These are phyloP conservation scores for Epichloe brachyelytri DNA, from an alignment of 2,329 filamentous ascomycete genomes.

Conservation along the genomic window DNA sequence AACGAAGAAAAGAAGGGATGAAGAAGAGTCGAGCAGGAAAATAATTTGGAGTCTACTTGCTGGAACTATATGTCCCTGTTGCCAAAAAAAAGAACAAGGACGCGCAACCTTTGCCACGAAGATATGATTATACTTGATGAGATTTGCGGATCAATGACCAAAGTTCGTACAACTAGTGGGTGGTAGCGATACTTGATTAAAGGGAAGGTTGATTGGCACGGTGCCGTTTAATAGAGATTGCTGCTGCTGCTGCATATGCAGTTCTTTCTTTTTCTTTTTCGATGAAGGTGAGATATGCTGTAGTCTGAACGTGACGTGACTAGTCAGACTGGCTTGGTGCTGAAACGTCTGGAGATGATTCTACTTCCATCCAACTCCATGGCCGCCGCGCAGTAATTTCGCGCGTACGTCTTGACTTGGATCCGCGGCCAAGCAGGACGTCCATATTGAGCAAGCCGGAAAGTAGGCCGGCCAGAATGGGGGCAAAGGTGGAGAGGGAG, in stretches of 20 bases:
- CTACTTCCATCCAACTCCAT: no score
- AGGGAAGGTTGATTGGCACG: not conserved
- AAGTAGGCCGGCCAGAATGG: no score
- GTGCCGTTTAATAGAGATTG: not conserved
- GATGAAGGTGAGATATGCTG: no score
- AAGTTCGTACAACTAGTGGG: not conserved
- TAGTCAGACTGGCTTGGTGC: not conserved
- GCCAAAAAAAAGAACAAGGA: not conserved
- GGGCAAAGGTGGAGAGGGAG: no score
- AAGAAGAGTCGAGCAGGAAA: not conserved
- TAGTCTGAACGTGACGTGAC: no score
- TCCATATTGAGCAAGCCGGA: no score
- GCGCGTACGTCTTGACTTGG: no score
- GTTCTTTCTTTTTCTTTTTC: no score
- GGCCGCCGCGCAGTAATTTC: no score
- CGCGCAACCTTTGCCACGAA: not conserved
- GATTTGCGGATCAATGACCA: slow-evolving; percentile 4
- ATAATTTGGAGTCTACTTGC: not conserved
- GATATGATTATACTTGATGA: slow-evolving; percentile 5
- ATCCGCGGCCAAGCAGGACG: no score
- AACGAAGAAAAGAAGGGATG: not conserved
- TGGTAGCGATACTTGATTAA: not conserved
- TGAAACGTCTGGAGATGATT: not conserved
- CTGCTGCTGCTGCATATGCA: no score
- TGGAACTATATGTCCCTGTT: not conserved